A percentile compares a stretch with the other conserved stretches of the same genome.
Evolutionary conservation across 2,329 filamentous ascomycete genomes (phyloP).

Genomic region (Aspergillus oerlinghausenensis): DNA sequence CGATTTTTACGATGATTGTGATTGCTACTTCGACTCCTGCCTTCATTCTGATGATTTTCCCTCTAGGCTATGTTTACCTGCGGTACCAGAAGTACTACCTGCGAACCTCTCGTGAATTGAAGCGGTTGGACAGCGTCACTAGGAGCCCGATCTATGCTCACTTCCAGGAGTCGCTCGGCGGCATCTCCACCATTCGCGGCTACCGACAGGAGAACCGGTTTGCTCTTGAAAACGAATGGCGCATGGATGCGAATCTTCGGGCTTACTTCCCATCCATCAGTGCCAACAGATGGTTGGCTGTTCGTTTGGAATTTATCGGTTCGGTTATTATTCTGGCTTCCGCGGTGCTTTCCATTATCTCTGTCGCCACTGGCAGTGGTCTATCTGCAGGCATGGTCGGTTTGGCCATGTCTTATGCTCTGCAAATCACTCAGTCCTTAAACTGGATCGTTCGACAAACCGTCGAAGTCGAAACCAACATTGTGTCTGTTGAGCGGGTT

Average conservation of each 20-base stretch:
- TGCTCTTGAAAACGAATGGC: slow-evolving; percentile 91
- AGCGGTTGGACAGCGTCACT: slow-evolving; percentile 90
- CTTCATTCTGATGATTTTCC: slow-evolving; percentile 76
- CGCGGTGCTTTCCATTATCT: slow-evolving; percentile 75
- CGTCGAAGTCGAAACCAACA: slow-evolving; percentile 99
- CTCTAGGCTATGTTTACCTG: slow-evolving; percentile 74
- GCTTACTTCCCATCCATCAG: slow-evolving; percentile 96
- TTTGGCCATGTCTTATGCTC: slow-evolving; percentile 91
- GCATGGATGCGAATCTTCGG: slow-evolving; percentile 87
- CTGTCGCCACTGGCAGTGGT: slow-evolving; percentile 63
- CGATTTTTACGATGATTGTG: slow-evolving; percentile 78
- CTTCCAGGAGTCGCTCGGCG: slow-evolving; percentile 94
- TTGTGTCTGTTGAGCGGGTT: slow-evolving; percentile 95
- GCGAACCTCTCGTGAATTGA: slow-evolving; percentile 90
- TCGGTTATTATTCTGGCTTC: slow-evolving; percentile 87
- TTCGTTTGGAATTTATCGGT: slow-evolving; percentile 92
- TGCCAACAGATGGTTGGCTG: slow-evolving; percentile 88
- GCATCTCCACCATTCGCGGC: slow-evolving; percentile 90
- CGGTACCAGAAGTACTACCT: slow-evolving; percentile 97
- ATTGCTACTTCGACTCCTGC: slow-evolving; percentile 77
- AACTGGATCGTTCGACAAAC: slow-evolving; percentile 99
- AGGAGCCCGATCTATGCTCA: slow-evolving; percentile 96
- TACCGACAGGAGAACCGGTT: slow-evolving; percentile 88
- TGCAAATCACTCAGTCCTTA: slow-evolving; percentile 93
- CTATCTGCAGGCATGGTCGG: slow-evolving; percentile 75